Evolutionary conservation across 116 monocot species (phyloP).

Genomic region (Trichopus zeylanicus): DNA sequence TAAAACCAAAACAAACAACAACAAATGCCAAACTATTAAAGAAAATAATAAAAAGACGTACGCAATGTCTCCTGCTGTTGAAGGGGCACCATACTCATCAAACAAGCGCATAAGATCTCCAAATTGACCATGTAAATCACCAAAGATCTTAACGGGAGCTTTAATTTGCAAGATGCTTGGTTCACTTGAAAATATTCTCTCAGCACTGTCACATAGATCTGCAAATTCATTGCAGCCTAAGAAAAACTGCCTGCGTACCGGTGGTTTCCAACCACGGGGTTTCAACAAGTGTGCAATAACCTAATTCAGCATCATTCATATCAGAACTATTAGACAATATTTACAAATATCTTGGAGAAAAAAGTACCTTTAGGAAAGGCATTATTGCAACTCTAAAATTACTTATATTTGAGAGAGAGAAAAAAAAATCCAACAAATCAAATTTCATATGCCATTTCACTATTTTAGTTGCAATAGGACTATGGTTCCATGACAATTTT

Average conservation of each 20-base stretch:
- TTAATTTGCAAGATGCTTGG: conserved; percentile 90
- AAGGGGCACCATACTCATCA: conserved; percentile 99
- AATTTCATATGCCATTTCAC: no score
- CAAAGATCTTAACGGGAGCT: conserved; percentile 99
- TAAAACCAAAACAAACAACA: not conserved
- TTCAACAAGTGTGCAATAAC: conserved; percentile 88
- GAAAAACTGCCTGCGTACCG: conserved; percentile 92
- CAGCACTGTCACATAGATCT: conserved; percentile 95
- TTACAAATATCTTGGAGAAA: no score
- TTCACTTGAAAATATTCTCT: conserved; percentile 93
- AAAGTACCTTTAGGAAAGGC: not conserved
- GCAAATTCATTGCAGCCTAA: conserved; percentile 98
- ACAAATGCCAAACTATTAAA: not conserved
- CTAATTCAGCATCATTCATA: conserved; percentile 23
- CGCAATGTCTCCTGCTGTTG: conserved; percentile 97
- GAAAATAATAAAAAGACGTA: conserved; percentile 22
- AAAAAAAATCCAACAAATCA: no score
- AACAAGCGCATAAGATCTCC: conserved; percentile 99
- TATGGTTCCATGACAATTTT: no score
- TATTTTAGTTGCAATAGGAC: no score
- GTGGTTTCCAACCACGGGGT: conserved; percentile 99
- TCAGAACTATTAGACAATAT: not conserved
- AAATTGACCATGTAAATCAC: conserved; percentile 98
- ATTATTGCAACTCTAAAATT: no score
- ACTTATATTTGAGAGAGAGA: no score